Conservation (phyloP, 768 basidiomycete species). For the Collybia sordida region DNA sequence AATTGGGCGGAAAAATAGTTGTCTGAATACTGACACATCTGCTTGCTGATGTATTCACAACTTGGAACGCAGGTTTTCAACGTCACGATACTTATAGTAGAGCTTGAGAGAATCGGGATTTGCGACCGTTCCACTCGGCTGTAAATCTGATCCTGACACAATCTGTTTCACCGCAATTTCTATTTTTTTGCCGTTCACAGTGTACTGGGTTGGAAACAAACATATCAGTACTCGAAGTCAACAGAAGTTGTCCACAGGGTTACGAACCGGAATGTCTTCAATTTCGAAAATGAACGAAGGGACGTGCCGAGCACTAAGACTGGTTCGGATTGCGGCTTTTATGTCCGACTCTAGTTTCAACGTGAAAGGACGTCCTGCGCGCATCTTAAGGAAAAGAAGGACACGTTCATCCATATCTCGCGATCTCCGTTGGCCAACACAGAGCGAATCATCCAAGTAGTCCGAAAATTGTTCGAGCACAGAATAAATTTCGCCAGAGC, state of each 20-base stretch:
- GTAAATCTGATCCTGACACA: slow-evolving; percentile 61
- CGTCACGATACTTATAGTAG: slow-evolving; percentile 62
- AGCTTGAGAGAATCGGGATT: slow-evolving; percentile 66
- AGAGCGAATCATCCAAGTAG: slow-evolving; percentile 65
- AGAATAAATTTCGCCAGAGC: slow-evolving; percentile 79
- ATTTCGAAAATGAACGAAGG: slow-evolving; percentile 67
- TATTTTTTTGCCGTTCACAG: slow-evolving; percentile 76
- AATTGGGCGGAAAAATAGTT: too few relatives aligned
- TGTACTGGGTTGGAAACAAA: slow-evolving; percentile 46
- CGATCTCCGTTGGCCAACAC: slow-evolving; percentile 67
- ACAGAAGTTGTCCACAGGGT: not conserved
- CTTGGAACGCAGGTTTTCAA: slow-evolving; percentile 25
- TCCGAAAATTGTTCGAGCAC: slow-evolving; percentile 59
- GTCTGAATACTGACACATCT: too few relatives aligned
- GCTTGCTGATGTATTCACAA: slow-evolving; percentile 4
- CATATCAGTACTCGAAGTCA: not conserved
- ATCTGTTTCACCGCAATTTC: slow-evolving; percentile 81
- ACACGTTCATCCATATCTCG: slow-evolving; percentile 73
- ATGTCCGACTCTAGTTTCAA: slow-evolving; percentile 45
- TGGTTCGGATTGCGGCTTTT: slow-evolving; percentile 52
- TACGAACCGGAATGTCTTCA: slow-evolving; percentile 65
- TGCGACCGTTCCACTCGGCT: slow-evolving; percentile 74
- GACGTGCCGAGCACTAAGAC: slow-evolving; percentile 73
- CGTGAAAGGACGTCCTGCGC: slow-evolving; percentile 38
- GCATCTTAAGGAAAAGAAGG: slow-evolving; percentile 72